Percentiles rank a stretch among this genome's conserved stretches.
Evolutionary conservation across 106 monocot genomes (phyloP).

Genomic region (Hemerocallis citrina): DNA sequence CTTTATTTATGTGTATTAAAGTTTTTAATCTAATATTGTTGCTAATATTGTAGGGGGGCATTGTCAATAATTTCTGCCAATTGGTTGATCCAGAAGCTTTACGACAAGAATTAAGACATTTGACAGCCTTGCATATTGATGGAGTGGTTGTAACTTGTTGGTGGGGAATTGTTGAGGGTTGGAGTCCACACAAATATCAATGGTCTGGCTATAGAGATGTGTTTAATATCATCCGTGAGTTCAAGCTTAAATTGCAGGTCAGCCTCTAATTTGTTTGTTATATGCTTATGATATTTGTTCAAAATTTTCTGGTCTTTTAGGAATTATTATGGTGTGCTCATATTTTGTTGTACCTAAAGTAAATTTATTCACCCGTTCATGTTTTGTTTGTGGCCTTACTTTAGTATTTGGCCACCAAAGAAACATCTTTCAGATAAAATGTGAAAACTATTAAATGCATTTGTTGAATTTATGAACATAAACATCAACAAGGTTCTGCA

Average conservation of each 20-base stretch:
- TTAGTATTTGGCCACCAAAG: background rate
- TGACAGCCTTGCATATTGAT: constrained; percentile 76
- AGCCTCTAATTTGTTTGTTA: background rate
- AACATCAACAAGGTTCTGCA: no score
- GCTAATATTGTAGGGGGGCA: constrained; percentile 36
- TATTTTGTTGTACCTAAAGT: background rate
- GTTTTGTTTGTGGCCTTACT: background rate
- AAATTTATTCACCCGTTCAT: background rate
- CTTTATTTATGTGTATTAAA: no score
- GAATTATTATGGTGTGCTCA: background rate
- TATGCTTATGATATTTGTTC: background rate
- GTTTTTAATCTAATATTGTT: no score
- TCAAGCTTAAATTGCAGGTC: constrained; percentile 84
- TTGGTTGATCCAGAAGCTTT: constrained; percentile 72
- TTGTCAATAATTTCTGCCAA: constrained; percentile 77
- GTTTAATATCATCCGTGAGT: constrained; percentile 71
- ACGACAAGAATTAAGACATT: constrained; percentile 60
- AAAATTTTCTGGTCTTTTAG: background rate
- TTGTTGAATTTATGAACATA: background rate
- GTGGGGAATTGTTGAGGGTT: constrained; percentile 96
- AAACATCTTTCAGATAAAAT: background rate
- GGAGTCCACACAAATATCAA: constrained; percentile 81
- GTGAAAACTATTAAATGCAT: background rate
- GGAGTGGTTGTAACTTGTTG: constrained; percentile 86
- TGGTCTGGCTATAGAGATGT: constrained; percentile 94